phyloP scores from a whole-genome alignment of 2,329 filamentous ascomycete species.

The Microsporum canis region DNA sequence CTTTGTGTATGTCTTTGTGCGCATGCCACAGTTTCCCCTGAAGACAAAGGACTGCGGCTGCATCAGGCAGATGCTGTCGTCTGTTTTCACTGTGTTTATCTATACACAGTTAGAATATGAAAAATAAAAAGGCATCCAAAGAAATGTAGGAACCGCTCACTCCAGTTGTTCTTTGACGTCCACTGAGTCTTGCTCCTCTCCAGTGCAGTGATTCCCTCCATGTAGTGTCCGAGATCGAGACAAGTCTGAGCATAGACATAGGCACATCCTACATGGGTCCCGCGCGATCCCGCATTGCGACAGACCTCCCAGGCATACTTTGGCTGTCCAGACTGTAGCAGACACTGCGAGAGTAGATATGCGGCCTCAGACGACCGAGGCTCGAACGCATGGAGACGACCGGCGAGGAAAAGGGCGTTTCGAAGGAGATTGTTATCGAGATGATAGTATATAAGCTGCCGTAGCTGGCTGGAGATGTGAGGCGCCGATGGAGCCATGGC shows the following conservation, averaged over 20 bases:
- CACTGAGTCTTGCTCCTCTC: constrained; percentile 72
- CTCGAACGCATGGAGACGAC: constrained; percentile 74
- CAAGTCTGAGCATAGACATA: constrained; percentile 90
- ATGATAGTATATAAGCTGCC: constrained; percentile 57
- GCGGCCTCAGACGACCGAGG: constrained; percentile 66
- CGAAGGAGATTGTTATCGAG: constrained; percentile 83
- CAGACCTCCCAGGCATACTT: constrained; percentile 78
- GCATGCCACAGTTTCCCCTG: constrained; percentile 78
- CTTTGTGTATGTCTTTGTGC: constrained; percentile 68
- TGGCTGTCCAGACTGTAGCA: constrained; percentile 69
- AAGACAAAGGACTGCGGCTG: constrained; percentile 69
- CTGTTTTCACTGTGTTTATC: constrained; percentile 64
- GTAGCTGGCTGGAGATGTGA: constrained; percentile 49
- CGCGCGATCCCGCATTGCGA: constrained; percentile 58
- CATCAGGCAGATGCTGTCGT: constrained; percentile 66
- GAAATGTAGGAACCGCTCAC: constrained; percentile 39
- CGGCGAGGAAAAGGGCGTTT: constrained; percentile 88
- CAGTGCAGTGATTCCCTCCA: constrained; percentile 70
- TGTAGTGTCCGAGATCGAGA: constrained; percentile 62
- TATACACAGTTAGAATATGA: constrained; percentile 20
- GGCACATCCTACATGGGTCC: constrained; percentile 70
- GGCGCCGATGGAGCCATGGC: constrained; percentile 47
- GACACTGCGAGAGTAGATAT: constrained; percentile 73
- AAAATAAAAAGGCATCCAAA: neutral
- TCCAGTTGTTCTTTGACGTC: constrained; percentile 63